Percentiles rank a stretch among this genome's conserved stretches.
Evolutionary conservation across 768 basidiomycete genomes (phyloP).

Genomic region (Pholiota microspora): DNA sequence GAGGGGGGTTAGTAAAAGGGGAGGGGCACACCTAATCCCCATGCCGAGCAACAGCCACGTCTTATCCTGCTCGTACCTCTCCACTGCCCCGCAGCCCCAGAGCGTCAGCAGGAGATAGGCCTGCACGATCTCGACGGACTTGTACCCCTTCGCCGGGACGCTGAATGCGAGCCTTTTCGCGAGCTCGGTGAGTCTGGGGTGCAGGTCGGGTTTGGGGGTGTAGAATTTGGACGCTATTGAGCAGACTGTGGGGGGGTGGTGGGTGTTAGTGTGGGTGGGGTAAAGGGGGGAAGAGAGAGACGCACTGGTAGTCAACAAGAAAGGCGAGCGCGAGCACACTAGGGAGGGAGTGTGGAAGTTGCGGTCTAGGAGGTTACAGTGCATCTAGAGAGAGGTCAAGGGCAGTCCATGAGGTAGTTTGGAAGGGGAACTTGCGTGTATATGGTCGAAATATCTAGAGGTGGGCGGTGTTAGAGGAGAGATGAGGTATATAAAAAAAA

Average conservation of each 20-base stretch:
- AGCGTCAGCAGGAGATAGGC: constrained; percentile 87
- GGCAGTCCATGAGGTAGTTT: constrained; percentile 14
- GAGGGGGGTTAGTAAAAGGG: not conserved
- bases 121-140: constrained; percentile 93
- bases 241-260: constrained; percentile 59
- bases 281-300: constrained; percentile 17
- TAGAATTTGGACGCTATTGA: constrained; percentile 95
- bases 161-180: constrained; percentile 87
- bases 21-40: constrained; percentile 62
- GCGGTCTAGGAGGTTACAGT: constrained; percentile 77
- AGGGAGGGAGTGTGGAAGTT: constrained; percentile 93
- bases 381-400: constrained; percentile 46
- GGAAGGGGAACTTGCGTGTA: constrained; percentile 51
- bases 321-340: constrained; percentile 92
- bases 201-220: constrained; percentile 75
- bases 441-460: constrained; percentile 69
- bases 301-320: constrained; percentile 89
- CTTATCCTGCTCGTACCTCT: constrained; percentile 94
- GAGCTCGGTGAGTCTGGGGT: constrained; percentile 74
- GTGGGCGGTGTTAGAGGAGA: constrained; percentile 7
- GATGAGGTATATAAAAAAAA: constrained; percentile 6
- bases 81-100: constrained; percentile 94
- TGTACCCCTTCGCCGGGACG: constrained; percentile 84
- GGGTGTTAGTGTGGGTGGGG: constrained; percentile 2
- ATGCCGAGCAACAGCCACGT: constrained; percentile 91